Conservation (phyloP, 75 land plant species). For the Sequoiadendron giganteum region DNA sequence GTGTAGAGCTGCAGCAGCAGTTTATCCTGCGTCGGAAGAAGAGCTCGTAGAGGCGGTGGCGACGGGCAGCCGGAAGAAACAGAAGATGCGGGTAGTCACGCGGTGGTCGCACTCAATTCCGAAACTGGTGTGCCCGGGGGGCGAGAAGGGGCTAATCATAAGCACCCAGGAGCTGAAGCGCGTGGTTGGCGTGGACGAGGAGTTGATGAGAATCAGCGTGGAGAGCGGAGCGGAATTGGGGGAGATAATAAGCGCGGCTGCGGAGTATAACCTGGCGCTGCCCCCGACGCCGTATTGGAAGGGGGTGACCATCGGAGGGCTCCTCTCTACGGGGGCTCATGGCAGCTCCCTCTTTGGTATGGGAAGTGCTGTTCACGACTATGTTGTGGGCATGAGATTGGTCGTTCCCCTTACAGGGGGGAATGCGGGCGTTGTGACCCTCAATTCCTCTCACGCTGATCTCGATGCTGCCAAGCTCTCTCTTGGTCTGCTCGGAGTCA, state of each 20-base stretch:
- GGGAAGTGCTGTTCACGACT: constrained; percentile 69
- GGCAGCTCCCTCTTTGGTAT: constrained; percentile 68
- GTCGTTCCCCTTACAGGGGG: constrained; percentile 42
- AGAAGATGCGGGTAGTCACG: constrained; percentile 58
- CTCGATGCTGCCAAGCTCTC: constrained; percentile 70
- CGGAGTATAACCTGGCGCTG: constrained; percentile 50
- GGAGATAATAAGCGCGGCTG: constrained; percentile 49
- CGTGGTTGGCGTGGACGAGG: constrained; percentile 29
- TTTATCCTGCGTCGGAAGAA: constrained; percentile 49
- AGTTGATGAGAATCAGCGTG: constrained; percentile 34
- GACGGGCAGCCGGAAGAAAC: constrained; percentile 18
- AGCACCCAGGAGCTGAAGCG: constrained; percentile 58
- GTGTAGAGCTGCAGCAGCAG: constrained; percentile 36
- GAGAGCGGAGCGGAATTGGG: constrained; percentile 61
- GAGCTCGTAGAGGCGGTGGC: constrained; percentile 63
- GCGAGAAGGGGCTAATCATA: constrained; percentile 51
- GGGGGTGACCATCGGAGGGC: constrained; percentile 67
- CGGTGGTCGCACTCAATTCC: constrained; percentile 61
- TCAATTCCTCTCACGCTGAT: constrained; percentile 26
- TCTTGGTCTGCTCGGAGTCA: constrained; percentile 78
- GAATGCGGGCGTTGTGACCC: constrained; percentile 36
- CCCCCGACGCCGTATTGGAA: constrained; percentile 77
- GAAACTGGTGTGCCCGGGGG: constrained; percentile 69
- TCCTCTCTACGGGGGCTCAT: constrained; percentile 72
- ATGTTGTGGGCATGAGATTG: constrained; percentile 47